Conservation (phyloP, 2,329 filamentous ascomycete genomes). For the Pyrenochaeta sp. region DNA sequence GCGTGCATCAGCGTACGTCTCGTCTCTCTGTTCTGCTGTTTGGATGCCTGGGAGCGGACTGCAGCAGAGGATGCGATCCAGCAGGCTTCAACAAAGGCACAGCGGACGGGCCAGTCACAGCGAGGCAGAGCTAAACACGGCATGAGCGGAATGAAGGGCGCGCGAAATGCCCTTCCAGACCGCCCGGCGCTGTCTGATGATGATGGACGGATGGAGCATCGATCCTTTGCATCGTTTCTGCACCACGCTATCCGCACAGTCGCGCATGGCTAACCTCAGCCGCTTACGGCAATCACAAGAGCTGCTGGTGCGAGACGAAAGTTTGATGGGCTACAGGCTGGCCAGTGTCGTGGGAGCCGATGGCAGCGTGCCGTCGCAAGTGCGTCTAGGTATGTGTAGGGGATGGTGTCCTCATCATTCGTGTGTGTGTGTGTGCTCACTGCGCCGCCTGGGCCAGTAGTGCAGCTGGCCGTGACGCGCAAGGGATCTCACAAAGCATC, state of each 20-base stretch:
- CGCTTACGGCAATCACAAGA: constrained; percentile 33
- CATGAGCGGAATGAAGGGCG: constrained; percentile 38
- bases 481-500: constrained; percentile 20
- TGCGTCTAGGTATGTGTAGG: constrained; percentile 13
- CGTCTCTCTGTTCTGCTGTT: constrained; percentile 15
- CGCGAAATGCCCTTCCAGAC: constrained; percentile 38
- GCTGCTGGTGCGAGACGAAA: constrained; percentile 8
- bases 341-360: constrained; percentile 18
- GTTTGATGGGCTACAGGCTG: constrained; percentile 12
- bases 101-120: constrained; percentile 12
- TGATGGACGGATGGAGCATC: constrained; percentile 27
- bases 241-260: constrained; percentile 28
- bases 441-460: constrained; percentile 32
- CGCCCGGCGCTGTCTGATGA: constrained; percentile 30
- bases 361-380: constrained; percentile 23
- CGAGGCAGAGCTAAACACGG: constrained; percentile 38
- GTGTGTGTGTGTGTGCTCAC: constrained; percentile 9
- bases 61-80: constrained; percentile 13
- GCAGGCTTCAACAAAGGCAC: constrained; percentile 3
- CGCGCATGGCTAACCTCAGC: constrained; percentile 29
- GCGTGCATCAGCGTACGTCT: constrained; percentile 19
- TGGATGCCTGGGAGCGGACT: constrained; percentile 20
- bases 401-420: constrained; percentile 25
- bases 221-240: constrained; percentile 21
- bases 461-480: constrained; percentile 34